Conservation (phyloP, 2,329 filamentous ascomycete species). For the Venturia oleaginea region DNA sequence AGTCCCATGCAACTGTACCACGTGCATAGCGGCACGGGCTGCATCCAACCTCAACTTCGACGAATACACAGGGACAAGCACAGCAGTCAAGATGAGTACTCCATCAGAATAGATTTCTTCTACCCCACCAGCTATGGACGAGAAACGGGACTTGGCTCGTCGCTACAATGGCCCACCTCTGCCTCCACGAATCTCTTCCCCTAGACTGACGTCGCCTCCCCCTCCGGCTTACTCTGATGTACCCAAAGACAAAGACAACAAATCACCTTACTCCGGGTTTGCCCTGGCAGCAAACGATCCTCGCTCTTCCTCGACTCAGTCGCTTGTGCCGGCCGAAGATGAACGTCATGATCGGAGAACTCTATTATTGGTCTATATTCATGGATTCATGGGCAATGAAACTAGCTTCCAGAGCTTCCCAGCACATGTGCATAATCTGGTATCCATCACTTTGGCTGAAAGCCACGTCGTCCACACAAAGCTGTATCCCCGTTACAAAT, state of each 20-base stretch:
- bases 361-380: slow-evolving; percentile 73
- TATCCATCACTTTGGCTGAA: slow-evolving; percentile 57
- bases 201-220: not conserved
- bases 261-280: not conserved
- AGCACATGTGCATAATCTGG: slow-evolving; percentile 70
- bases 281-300: slow-evolving; percentile 26
- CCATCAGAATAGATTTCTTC: not conserved
- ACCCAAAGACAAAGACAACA: not conserved
- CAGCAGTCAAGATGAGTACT: not conserved
- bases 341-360: slow-evolving; percentile 35
- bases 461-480: slow-evolving; percentile 80
- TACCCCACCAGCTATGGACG: not conserved
- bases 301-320: slow-evolving; percentile 37
- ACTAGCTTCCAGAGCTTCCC: slow-evolving; percentile 83
- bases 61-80: not conserved
- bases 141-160: not conserved
- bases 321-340: slow-evolving; percentile 30
- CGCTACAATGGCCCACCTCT: slow-evolving; percentile 2
- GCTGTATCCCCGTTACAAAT: slow-evolving; percentile 72
- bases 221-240: not conserved
- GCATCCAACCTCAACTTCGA: not conserved
- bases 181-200: not conserved
- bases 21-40: not conserved
- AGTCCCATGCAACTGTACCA: too few relatives aligned
- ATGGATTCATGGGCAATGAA: slow-evolving; percentile 85